A percentile compares a stretch with the other conserved stretches of the same genome.
Evolutionary conservation across 345 rosid species (phyloP).

Genomic region (Bruguiera sexangula): DNA sequence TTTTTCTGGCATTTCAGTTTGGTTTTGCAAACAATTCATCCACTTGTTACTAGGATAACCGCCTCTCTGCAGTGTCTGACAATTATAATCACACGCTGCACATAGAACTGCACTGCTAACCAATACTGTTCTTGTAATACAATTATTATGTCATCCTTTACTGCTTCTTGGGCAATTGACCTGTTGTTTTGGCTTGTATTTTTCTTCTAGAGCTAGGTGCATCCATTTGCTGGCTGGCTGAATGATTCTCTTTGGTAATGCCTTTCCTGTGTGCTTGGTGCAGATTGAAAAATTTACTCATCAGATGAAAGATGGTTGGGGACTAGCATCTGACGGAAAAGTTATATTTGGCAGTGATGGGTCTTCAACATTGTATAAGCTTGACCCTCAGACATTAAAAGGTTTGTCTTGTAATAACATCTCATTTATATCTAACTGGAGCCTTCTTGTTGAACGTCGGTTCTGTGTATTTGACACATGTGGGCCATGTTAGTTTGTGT

Average conservation of each 20-base stretch:
- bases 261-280: slow-evolving; percentile 19
- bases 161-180: neutral
- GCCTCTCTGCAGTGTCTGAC: neutral
- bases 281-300: slow-evolving; percentile 69
- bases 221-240: slow-evolving; percentile 3
- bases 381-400: slow-evolving; percentile 67
- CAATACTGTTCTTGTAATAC: neutral
- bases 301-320: slow-evolving; percentile 96
- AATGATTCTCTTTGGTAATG: neutral
- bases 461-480: neutral
- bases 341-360: slow-evolving; percentile 88
- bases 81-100: neutral
- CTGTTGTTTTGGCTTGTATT: slow-evolving; percentile 7
- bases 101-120: neutral
- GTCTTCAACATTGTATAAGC: slow-evolving; percentile 68
- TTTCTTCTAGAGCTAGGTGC: neutral
- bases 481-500: neutral
- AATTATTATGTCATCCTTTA: neutral
- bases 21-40: neutral
- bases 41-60: neutral
- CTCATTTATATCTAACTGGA: neutral
- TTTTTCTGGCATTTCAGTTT: neutral
- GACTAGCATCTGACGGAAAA: slow-evolving; percentile 87
- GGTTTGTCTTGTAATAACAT: slow-evolving; percentile 33
- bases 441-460: neutral